These are phyloP conservation scores for Ochromonadaceae sp. DNA, from an alignment of 352 stramenopile genomes.

Conservation along the genomic window DNA sequence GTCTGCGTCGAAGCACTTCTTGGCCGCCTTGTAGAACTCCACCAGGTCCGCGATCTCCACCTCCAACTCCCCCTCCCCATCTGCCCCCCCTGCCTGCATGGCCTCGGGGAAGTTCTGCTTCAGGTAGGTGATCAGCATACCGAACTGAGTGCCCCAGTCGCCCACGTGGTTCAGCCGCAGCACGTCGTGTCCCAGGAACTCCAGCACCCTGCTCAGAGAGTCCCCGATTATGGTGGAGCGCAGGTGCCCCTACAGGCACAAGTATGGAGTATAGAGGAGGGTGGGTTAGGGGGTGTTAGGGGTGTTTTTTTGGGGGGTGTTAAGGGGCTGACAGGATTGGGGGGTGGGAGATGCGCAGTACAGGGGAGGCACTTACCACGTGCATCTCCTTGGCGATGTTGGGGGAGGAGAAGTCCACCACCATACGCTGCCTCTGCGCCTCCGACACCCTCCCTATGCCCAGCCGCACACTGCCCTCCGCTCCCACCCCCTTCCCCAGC, in stretches of 20 bases:
- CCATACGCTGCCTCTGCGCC: constrained; percentile 38
- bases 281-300: no score
- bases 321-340: no score
- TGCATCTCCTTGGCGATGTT: constrained; percentile 90
- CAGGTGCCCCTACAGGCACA: constrained; percentile 48
- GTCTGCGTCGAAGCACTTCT: constrained; percentile 91
- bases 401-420: constrained; percentile 74
- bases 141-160: constrained; percentile 96
- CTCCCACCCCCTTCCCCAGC: constrained; percentile 39
- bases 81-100: constrained; percentile 29
- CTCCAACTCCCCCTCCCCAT: constrained; percentile 27
- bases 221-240: constrained; percentile 77
- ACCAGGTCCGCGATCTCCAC: constrained; percentile 70
- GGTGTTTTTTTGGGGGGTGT: no score
- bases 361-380: constrained; percentile 32
- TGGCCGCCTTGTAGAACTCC: constrained; percentile 64
- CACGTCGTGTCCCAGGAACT: constrained; percentile 57
- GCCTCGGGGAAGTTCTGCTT: constrained; percentile 77
- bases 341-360: no score
- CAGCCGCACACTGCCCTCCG: constrained; percentile 47
- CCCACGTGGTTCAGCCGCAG: constrained; percentile 71
- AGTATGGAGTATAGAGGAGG: no score
- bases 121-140: constrained; percentile 97
- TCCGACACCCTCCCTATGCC: constrained; percentile 37
- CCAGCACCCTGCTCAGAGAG: constrained; percentile 51